Evolutionary conservation across 352 stramenopile species (phyloP).

Genomic region (Pythium apleroticum): DNA sequence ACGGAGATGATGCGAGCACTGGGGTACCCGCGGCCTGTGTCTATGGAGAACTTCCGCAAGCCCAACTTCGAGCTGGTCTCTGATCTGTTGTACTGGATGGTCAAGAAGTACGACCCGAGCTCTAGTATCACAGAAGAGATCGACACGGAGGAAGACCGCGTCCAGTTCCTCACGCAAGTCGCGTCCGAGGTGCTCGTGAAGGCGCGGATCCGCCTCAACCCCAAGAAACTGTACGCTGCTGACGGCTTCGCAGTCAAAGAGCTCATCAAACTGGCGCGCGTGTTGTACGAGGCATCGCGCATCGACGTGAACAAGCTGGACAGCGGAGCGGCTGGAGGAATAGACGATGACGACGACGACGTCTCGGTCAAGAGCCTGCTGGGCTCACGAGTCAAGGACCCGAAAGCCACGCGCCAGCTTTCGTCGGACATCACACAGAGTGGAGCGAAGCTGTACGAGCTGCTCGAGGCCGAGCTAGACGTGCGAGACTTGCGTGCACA

Average conservation of each 20-base stretch:
- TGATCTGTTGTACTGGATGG: conserved; percentile 96
- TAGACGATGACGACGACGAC: conserved; percentile 77
- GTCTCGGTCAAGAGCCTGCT: conserved; percentile 71
- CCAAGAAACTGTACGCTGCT: conserved; percentile 95
- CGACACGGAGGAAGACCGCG: conserved; percentile 93
- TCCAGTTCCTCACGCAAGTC: conserved; percentile 92
- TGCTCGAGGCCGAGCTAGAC: conserved; percentile 91
- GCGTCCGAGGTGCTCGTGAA: conserved; percentile 84
- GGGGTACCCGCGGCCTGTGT: conserved; percentile 89
- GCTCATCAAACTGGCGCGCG: conserved; percentile 92
- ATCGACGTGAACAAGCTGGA: conserved; percentile 64
- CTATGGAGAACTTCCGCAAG: conserved; percentile 94
- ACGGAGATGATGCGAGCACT: conserved; percentile 95
- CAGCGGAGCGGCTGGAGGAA: conserved; percentile 26
- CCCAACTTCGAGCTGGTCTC: conserved; percentile 97
- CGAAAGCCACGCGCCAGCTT: conserved; percentile 89
- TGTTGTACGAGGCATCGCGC: conserved; percentile 90
- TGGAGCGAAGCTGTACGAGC: conserved; percentile 90
- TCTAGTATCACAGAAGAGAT: conserved; percentile 92
- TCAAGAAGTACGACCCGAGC: conserved; percentile 90
- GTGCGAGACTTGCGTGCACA: conserved; percentile 76
- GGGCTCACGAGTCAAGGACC: conserved; percentile 80
- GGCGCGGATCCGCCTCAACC: conserved; percentile 92
- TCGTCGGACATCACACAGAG: conserved; percentile 93
- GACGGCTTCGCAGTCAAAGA: conserved; percentile 94